A percentile compares a stretch with the other conserved stretches of the same genome.
Evolutionary conservation across 2,329 filamentous ascomycete genomes (phyloP).

Genomic region (Sporothrix curviconia): DNA sequence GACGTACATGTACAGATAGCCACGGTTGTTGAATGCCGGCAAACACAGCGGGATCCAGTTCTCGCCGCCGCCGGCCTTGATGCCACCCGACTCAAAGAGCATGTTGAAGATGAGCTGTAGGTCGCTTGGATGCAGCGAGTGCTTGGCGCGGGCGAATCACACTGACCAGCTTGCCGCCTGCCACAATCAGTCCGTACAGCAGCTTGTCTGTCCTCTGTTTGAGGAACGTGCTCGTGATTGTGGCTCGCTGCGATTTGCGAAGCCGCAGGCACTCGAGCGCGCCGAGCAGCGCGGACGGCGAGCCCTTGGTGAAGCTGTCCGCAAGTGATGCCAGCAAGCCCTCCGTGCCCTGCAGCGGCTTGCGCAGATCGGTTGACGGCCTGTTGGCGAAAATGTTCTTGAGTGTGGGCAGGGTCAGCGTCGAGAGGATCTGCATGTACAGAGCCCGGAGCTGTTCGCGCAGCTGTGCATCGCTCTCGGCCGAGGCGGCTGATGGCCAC

Average conservation of each 20-base stretch:
- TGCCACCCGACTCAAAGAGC: conserved; percentile 90
- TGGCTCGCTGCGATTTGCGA: conserved; percentile 75
- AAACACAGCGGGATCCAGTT: conserved; percentile 97
- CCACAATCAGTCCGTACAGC: conserved; percentile 88
- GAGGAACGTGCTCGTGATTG: conserved; percentile 81
- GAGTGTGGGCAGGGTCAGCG: conserved; percentile 80
- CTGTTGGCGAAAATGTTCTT: conserved; percentile 81
- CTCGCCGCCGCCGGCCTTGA: conserved; percentile 85
- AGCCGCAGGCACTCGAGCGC: conserved; percentile 91
- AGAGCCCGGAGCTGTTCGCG: conserved; percentile 82
- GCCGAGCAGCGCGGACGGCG: conserved; percentile 78
- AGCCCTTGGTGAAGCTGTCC: conserved; percentile 90
- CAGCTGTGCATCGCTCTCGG: conserved; percentile 87
- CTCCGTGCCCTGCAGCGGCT: conserved; percentile 87
- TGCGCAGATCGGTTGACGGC: conserved; percentile 87
- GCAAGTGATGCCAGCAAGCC: conserved; percentile 83
- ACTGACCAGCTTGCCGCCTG: conserved; percentile 85
- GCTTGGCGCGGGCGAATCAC: conserved; percentile 89
- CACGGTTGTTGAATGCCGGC: conserved; percentile 93
- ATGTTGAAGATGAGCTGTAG: conserved; percentile 98
- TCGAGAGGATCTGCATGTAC: conserved; percentile 98
- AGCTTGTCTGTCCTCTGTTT: conserved; percentile 71
- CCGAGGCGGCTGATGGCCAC: conserved; percentile 86
- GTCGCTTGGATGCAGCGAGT: conserved; percentile 92
- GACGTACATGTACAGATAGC: conserved; percentile 98